These are phyloP conservation scores for Saturnispora zaruensis DNA, from an alignment of 805 yeast species.

Conservation along the genomic window DNA sequence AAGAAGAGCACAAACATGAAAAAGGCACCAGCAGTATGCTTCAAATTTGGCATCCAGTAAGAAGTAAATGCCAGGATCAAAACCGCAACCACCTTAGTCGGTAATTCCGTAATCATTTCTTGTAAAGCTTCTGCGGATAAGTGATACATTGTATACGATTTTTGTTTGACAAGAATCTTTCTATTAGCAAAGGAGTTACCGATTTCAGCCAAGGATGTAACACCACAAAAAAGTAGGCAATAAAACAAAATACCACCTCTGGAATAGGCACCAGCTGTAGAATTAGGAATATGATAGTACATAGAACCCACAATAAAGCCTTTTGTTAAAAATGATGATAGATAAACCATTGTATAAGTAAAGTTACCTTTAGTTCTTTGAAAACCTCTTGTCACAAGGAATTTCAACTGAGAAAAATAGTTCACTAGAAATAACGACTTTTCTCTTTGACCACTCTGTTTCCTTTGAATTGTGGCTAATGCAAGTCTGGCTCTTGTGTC, in stretches of 20 bases:
- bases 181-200: conserved; percentile 51
- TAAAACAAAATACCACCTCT: conserved; percentile 58
- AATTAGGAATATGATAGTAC: conserved; percentile 42
- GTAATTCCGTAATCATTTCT: conserved; percentile 51
- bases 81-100: conserved; percentile 45
- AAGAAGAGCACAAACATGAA: conserved; percentile 40
- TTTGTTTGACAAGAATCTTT: conserved; percentile 58
- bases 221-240: conserved; percentile 51
- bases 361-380: conserved; percentile 53
- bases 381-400: conserved; percentile 48
- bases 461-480: conserved; percentile 31
- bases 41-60: conserved; percentile 48
- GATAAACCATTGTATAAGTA: conserved; percentile 44
- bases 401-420: conserved; percentile 41
- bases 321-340: conserved; percentile 46
- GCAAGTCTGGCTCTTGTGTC: conserved; percentile 35
- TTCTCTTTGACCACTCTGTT: conserved; percentile 32
- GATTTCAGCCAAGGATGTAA: conserved; percentile 56
- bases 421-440: conserved; percentile 32
- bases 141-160: conserved; percentile 55
- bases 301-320: conserved; percentile 56
- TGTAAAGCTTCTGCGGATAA: conserved; percentile 59
- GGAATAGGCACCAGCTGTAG: conserved; percentile 50
- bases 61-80: conserved; percentile 37
- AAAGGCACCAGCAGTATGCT: conserved; percentile 46